phyloP scores from a whole-genome alignment of 148 eudicot species.

The Rhododendron ferrugineum region DNA sequence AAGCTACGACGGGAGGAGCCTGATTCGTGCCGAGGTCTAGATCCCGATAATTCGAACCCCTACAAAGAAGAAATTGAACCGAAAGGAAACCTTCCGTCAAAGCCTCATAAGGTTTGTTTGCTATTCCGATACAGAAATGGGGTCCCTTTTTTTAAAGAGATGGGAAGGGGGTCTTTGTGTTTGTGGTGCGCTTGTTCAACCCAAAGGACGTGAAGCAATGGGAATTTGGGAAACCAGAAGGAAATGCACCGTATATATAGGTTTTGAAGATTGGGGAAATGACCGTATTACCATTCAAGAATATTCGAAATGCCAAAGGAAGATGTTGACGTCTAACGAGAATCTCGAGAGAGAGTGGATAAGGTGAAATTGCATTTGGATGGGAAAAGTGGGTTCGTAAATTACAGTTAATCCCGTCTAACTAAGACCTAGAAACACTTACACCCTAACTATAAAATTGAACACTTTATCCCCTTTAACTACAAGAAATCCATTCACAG shows the following conservation, averaged over 20 bases:
- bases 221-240: background rate
- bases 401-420: no score
- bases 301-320: slow-evolving; percentile 3
- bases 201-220: background rate
- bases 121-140: background rate
- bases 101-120: background rate
- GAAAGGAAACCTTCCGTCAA: background rate
- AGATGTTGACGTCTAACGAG: background rate
- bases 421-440: no score
- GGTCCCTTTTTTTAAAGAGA: background rate
- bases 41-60: no score
- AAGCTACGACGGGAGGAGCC: no score
- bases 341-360: slow-evolving; percentile 1
- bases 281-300: slow-evolving; percentile 13
- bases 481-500: no score
- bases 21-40: no score
- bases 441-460: background rate
- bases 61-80: background rate
- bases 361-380: slow-evolving; percentile 8
- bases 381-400: background rate
- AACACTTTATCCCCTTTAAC: no score
- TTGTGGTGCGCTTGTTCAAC: background rate
- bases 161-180: background rate
- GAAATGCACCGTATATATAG: background rate
- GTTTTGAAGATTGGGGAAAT: background rate